These are phyloP conservation scores for Angomonas desouzai DNA, from an alignment of 208 protist species.

Conservation along the genomic window DNA sequence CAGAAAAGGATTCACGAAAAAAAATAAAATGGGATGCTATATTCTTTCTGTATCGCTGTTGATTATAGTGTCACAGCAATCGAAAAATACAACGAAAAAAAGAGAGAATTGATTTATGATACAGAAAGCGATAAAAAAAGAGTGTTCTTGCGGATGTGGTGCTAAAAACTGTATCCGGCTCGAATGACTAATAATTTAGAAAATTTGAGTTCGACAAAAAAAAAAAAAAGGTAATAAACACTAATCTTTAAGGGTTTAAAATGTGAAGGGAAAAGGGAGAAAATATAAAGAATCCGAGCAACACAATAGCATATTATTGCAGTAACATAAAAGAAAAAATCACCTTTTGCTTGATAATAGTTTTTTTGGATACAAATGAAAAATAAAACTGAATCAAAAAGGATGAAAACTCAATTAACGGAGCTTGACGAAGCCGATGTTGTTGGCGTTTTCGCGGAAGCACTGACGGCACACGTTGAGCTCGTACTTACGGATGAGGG, in stretches of 20 bases:
- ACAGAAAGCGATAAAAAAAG: slow-evolving; percentile 10
- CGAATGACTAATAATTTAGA: slow-evolving; percentile 7
- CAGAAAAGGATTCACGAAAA: neutral
- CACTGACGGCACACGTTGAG: slow-evolving; percentile 93
- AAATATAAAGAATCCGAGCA: neutral
- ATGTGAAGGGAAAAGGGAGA: slow-evolving; percentile 19
- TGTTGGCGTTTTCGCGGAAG: slow-evolving; percentile 91
- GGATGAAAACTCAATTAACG: slow-evolving; percentile 42
- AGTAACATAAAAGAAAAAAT: neutral
- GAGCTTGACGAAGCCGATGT: slow-evolving; percentile 91
- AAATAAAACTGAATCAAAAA: slow-evolving; percentile 7
- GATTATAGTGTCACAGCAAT: slow-evolving; percentile 5
- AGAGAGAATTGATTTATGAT: slow-evolving; percentile 11
- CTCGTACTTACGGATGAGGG: slow-evolving; percentile 94
- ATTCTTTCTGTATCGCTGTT: slow-evolving; percentile 22
- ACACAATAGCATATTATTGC: neutral
- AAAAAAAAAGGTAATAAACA: slow-evolving; percentile 13
- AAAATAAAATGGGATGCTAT: slow-evolving; percentile 2
- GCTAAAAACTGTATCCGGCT: slow-evolving; percentile 1
- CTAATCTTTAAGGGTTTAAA: slow-evolving; percentile 14
- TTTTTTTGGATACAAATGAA: slow-evolving; percentile 5
- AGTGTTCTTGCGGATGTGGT: neutral
- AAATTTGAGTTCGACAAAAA: slow-evolving; percentile 11
- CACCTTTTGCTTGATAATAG: no score
- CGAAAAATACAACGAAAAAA: slow-evolving; percentile 11